Evolutionary conservation across 2,329 filamentous ascomycete genomes (phyloP).

Genomic region (Claviceps sp.): DNA sequence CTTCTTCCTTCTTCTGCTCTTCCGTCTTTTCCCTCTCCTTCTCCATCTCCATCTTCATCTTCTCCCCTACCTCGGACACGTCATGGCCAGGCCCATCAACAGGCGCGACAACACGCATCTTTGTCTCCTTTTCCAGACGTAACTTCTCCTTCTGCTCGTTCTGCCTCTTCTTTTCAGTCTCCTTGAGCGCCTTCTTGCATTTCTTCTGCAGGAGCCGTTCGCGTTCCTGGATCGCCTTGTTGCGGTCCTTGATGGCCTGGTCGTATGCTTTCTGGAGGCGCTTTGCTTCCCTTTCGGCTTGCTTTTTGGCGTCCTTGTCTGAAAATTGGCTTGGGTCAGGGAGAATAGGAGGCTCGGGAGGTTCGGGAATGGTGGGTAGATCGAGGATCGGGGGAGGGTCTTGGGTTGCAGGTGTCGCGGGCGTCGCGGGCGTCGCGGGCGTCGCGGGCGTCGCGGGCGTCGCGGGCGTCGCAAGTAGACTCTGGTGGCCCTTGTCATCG

Average conservation of each 20-base stretch:
- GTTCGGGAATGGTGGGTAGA: conserved; percentile 30
- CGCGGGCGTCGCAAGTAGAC: no score
- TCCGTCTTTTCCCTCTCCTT: conserved; percentile 16
- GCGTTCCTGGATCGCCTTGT: conserved; percentile 47
- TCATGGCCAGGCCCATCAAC: no score
- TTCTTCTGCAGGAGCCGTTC: conserved; percentile 31
- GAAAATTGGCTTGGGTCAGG: conserved; percentile 45
- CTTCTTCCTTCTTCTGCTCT: neutral
- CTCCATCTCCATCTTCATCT: conserved; percentile 11
- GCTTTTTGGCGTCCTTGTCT: conserved; percentile 53
- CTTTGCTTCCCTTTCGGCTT: conserved; percentile 55
- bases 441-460: no score
- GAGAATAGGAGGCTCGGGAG: conserved; percentile 30
- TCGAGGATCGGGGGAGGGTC: conserved; percentile 9
- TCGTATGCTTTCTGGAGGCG: conserved; percentile 51
- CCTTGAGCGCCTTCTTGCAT: conserved; percentile 21
- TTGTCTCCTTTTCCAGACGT: conserved; percentile 12
- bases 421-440: no score
- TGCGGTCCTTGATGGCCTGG: conserved; percentile 51
- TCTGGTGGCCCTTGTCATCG: neutral
- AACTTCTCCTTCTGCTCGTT: conserved; percentile 27
- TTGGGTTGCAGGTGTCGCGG: neutral
- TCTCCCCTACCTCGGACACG: no score
- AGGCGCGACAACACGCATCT: neutral
- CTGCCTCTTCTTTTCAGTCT: conserved; percentile 27